phyloP scores from a whole-genome alignment of 768 basidiomycete species.

The Pleurotus djamor region DNA sequence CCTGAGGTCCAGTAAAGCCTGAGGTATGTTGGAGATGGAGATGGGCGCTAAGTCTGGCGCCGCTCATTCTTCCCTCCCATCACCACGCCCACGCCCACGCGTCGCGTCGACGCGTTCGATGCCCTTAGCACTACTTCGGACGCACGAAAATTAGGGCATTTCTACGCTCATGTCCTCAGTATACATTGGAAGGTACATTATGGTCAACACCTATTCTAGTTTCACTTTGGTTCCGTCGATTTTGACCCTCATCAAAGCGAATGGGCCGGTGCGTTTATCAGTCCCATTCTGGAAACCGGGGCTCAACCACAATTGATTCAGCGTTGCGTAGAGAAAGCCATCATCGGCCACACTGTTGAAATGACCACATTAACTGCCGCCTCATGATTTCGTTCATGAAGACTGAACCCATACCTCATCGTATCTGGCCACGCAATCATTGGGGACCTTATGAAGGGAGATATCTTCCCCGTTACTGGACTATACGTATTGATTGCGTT shows the following conservation, averaged over 20 bases:
- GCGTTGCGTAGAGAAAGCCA: not conserved
- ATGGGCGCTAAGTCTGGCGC: too few species aligned
- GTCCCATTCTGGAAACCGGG: not conserved
- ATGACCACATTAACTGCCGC: not conserved
- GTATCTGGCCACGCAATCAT: slow-evolving; percentile 12
- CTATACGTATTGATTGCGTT: slow-evolving; percentile 14
- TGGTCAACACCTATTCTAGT: not conserved
- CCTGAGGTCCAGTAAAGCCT: too few species aligned
- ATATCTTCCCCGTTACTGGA: slow-evolving; percentile 10
- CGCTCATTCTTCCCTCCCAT: too few species aligned
- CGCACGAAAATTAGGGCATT: too few species aligned
- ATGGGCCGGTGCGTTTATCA: not conserved
- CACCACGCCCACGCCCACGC: too few species aligned
- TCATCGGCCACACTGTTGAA: not conserved
- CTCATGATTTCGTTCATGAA: not conserved
- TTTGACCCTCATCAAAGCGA: not conserved
- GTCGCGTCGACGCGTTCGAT: too few species aligned
- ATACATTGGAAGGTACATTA: too few species aligned
- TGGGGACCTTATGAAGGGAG: slow-evolving; percentile 12
- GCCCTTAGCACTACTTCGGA: too few species aligned
- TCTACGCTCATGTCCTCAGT: too few species aligned
- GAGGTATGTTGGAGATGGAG: too few species aligned
- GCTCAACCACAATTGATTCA: not conserved
- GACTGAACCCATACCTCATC: not conserved
- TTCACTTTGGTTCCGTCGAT: not conserved